A percentile compares a stretch with the other conserved stretches of the same genome.
Conservation (phyloP, 805 yeast species). For the Candida awuae region DNA sequence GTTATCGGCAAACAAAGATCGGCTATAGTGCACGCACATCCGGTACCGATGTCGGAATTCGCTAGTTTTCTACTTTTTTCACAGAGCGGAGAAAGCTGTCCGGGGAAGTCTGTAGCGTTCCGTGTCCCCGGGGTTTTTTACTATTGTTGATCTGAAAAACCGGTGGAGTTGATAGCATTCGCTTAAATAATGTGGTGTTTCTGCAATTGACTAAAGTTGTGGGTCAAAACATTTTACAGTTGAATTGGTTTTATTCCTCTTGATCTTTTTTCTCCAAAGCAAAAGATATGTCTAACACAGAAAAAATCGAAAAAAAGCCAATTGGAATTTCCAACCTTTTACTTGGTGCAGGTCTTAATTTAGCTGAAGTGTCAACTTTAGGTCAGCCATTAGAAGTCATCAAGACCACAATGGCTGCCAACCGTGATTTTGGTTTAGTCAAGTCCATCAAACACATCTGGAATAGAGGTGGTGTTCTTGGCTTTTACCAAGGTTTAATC, state of each 20-base stretch:
- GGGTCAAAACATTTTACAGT: no score
- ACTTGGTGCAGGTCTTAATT: slow-evolving; percentile 86
- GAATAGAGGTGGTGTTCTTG: slow-evolving; percentile 87
- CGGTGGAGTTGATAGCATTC: no score
- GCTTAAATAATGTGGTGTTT: no score
- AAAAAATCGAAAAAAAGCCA: slow-evolving; percentile 59
- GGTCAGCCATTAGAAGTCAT: slow-evolving; percentile 96
- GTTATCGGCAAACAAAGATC: no score
- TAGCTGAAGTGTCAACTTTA: slow-evolving; percentile 87
- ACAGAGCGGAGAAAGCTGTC: no score
- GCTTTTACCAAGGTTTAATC: slow-evolving; percentile 94
- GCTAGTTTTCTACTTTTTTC: no score
- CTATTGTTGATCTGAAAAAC: no score
- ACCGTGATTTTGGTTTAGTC: slow-evolving; percentile 60
- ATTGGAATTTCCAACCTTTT: slow-evolving; percentile 82
- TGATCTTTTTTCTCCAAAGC: not conserved
- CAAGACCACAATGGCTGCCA: slow-evolving; percentile 98
- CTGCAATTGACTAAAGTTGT: no score
- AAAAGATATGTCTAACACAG: slow-evolving; percentile 6
- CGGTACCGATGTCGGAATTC: no score
- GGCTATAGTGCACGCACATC: no score
- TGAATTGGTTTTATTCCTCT: not conserved
- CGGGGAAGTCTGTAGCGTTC: no score
- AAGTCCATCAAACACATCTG: slow-evolving; percentile 71
- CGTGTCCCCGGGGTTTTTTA: no score